Percentiles rank a stretch among this genome's conserved stretches.
These are phyloP conservation scores for Sporothrix schenckii DNA, from an alignment of 2,329 filamentous ascomycete species.

Conservation along the genomic window DNA sequence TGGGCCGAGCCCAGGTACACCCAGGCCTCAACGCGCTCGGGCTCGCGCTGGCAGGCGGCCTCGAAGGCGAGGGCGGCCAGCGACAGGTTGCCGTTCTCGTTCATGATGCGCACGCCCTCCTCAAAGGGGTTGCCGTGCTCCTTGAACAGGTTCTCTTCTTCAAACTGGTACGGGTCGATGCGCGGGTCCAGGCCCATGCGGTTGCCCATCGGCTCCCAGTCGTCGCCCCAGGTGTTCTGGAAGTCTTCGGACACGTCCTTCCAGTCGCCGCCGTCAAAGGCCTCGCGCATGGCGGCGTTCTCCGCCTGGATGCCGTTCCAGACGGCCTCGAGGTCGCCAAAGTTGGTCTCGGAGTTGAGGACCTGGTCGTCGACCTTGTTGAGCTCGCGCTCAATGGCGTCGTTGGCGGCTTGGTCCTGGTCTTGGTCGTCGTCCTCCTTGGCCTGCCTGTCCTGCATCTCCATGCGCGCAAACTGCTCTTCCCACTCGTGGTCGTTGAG, in stretches of 20 bases:
- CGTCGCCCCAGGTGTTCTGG: slow-evolving; percentile 50
- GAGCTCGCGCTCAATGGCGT: slow-evolving; percentile 80
- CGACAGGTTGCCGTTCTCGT: slow-evolving; percentile 89
- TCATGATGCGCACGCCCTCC: slow-evolving; percentile 90
- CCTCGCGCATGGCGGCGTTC: slow-evolving; percentile 68
- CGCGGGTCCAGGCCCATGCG: slow-evolving; percentile 70
- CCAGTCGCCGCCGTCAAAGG: slow-evolving; percentile 71
- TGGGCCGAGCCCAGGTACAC: slow-evolving; percentile 88
- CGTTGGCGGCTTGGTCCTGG: slow-evolving; percentile 64
- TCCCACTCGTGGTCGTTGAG: slow-evolving; percentile 95
- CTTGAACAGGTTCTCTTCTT: slow-evolving; percentile 88
- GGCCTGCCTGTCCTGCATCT: slow-evolving; percentile 62
- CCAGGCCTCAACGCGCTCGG: slow-evolving; percentile 89
- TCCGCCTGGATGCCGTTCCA: slow-evolving; percentile 82
- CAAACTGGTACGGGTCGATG: slow-evolving; percentile 89
- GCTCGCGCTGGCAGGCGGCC: slow-evolving; percentile 87
- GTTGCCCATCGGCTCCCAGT: slow-evolving; percentile 68
- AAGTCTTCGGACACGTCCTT: slow-evolving; percentile 35
- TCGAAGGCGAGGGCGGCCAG: slow-evolving; percentile 94
- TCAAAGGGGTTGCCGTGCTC: slow-evolving; percentile 83
- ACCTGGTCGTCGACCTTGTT: slow-evolving; percentile 75
- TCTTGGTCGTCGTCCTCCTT: slow-evolving; percentile 82
- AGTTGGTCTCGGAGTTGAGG: slow-evolving; percentile 71
- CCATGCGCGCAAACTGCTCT: slow-evolving; percentile 89
- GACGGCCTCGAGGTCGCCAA: slow-evolving; percentile 87